Evolutionary conservation across 768 basidiomycete species (phyloP).

Genomic region (Tephrocybe sp.): DNA sequence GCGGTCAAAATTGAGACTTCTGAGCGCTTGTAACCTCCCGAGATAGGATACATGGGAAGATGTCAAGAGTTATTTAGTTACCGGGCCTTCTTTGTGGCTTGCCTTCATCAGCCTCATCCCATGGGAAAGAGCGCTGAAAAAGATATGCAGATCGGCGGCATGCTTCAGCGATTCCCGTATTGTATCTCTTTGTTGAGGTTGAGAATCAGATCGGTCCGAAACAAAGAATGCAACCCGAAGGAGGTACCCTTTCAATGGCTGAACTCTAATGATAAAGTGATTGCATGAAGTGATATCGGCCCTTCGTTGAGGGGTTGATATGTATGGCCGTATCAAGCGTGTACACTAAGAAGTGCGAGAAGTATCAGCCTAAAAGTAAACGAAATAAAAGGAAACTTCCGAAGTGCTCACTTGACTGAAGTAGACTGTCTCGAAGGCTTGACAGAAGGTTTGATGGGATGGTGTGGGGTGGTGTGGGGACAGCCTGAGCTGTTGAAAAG

Average conservation of each 20-base stretch:
- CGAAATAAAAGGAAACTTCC: background rate
- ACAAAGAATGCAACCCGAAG: background rate
- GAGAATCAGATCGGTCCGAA: background rate
- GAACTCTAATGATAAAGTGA: background rate
- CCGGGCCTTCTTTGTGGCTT: background rate
- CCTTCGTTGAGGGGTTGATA: background rate
- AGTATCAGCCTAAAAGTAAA: background rate
- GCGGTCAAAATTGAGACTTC: background rate
- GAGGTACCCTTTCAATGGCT: background rate
- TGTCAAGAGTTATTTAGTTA: background rate
- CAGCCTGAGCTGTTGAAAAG: background rate
- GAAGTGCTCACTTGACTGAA: constrained; percentile 2
- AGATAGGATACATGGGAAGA: background rate
- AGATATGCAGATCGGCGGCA: background rate
- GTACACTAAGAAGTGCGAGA: background rate
- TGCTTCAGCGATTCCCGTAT: background rate
- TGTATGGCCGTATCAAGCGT: background rate
- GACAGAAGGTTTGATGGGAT: background rate
- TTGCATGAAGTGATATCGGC: background rate
- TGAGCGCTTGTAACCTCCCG: background rate
- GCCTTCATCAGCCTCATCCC: background rate
- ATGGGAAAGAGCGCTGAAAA: background rate
- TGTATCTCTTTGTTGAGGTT: background rate
- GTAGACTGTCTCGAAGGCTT: background rate
- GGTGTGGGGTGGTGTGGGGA: background rate